Evolutionary conservation across 2,329 filamentous ascomycete species (phyloP).

Genomic region (Tolypocladium tundrense): DNA sequence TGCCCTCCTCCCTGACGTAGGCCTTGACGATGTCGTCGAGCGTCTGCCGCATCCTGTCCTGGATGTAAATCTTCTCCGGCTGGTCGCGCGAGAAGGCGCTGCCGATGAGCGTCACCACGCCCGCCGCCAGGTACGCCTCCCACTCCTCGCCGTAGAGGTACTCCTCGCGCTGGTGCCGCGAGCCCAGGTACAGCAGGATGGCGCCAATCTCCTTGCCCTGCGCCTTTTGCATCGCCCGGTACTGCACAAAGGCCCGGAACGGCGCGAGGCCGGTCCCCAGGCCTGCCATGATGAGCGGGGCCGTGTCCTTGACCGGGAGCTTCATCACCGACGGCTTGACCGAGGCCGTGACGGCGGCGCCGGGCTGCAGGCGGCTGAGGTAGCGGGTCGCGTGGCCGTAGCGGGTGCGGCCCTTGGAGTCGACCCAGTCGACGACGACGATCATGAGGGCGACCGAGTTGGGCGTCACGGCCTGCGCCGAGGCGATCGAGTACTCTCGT

Average conservation of each 20-base stretch:
- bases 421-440: constrained; percentile 93
- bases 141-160: constrained; percentile 98
- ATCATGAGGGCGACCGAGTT: constrained; percentile 90
- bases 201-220: constrained; percentile 90
- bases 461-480: constrained; percentile 87
- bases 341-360: constrained; percentile 74
- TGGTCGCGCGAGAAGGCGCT: constrained; percentile 95
- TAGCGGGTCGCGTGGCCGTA: constrained; percentile 91
- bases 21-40: constrained; percentile 72
- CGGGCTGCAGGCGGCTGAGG: constrained; percentile 65
- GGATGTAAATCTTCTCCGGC: constrained; percentile 98
- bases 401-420: constrained; percentile 75
- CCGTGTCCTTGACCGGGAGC: constrained; percentile 75
- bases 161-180: constrained; percentile 94
- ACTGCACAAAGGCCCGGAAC: constrained; percentile 98
- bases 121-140: constrained; percentile 94
- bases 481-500: constrained; percentile 97
- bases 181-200: constrained; percentile 92
- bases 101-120: constrained; percentile 88
- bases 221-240: constrained; percentile 96
- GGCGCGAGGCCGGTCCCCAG: constrained; percentile 95
- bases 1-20: constrained; percentile 78
- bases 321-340: constrained; percentile 99
- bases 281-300: constrained; percentile 96
- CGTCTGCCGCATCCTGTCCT: constrained; percentile 92